A percentile compares a stretch with the other conserved stretches of the same genome.
phyloP scores from a whole-genome alignment of 78 protist genomes.

The Reticulomyxa filosa region DNA sequence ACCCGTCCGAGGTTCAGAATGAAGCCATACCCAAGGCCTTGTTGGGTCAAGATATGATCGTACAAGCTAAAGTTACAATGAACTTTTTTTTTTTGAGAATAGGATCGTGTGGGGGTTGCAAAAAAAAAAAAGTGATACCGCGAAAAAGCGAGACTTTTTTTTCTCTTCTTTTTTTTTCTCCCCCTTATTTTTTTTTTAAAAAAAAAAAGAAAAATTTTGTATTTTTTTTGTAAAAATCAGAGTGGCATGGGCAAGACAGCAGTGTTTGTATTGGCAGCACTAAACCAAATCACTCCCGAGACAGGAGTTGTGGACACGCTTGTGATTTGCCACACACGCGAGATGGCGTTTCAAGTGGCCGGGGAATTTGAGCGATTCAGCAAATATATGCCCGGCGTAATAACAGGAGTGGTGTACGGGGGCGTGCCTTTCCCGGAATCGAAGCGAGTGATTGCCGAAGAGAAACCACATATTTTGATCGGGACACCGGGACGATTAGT shows the following conservation, averaged over 20 bases:
- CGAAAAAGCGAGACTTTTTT: no score
- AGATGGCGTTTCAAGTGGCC: constrained; percentile 86
- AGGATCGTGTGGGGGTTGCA: no score
- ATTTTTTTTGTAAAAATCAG: no score
- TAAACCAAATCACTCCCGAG: constrained; percentile 56
- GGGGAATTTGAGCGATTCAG: constrained; percentile 84
- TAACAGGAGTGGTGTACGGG: constrained; percentile 72
- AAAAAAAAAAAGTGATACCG: no score
- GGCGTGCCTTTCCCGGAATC: constrained; percentile 51
- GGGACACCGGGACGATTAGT: constrained; percentile 96
- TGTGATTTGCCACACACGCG: constrained; percentile 86
- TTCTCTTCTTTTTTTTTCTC: no score
- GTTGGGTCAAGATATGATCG: constrained; percentile 73
- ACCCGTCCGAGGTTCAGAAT: constrained; percentile 93
- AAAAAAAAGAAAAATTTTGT: no score
- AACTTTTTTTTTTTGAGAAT: no score
- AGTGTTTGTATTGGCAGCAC: constrained; percentile 80
- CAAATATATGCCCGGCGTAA: constrained; percentile 43
- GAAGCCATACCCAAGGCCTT: constrained; percentile 86
- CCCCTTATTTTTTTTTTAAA: no score
- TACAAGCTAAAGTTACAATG: constrained; percentile 81
- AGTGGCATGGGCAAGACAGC: constrained; percentile 99
- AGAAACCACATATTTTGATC: constrained; percentile 74
- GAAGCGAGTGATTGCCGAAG: constrained; percentile 15
- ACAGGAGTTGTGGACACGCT: constrained; percentile 12